These are phyloP conservation scores for Pseudocercospora cruenta DNA, from an alignment of 2,329 filamentous ascomycete species.

Conservation along the genomic window DNA sequence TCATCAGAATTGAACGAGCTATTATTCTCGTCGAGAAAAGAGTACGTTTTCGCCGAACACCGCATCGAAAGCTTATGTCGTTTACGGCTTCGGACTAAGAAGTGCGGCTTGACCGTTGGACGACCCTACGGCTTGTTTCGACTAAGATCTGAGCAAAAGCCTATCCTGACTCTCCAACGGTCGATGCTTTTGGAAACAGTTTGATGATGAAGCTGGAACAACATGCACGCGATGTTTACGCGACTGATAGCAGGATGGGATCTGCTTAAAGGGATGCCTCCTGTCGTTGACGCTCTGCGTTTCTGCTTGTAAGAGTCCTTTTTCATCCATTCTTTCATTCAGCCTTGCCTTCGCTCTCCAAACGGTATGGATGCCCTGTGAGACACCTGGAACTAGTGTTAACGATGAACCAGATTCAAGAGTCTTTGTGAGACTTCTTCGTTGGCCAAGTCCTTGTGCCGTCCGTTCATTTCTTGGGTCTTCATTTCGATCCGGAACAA, in stretches of 20 bases:
- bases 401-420: neutral
- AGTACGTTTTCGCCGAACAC: neutral
- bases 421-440: neutral
- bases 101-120: neutral
- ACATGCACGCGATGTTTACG: neutral
- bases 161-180: neutral
- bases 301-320: neutral
- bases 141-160: constrained; percentile 1
- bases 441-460: neutral
- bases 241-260: neutral
- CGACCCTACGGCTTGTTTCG: neutral
- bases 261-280: neutral
- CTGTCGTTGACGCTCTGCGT: too few relatives aligned
- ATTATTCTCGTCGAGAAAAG: too few relatives aligned
- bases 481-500: neutral
- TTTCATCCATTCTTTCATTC: neutral
- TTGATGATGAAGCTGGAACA: neutral
- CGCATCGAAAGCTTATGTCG: neutral
- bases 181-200: constrained; percentile 1
- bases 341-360: neutral
- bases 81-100: neutral
- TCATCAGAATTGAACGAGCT: too few relatives aligned
- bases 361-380: neutral
- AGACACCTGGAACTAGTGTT: neutral
- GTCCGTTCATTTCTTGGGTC: neutral